Evolutionary conservation across 148 eudicot species (phyloP), one percentile per base, ranked within the genome.

Genomic region (Nepenthes gracilis): DNA sequence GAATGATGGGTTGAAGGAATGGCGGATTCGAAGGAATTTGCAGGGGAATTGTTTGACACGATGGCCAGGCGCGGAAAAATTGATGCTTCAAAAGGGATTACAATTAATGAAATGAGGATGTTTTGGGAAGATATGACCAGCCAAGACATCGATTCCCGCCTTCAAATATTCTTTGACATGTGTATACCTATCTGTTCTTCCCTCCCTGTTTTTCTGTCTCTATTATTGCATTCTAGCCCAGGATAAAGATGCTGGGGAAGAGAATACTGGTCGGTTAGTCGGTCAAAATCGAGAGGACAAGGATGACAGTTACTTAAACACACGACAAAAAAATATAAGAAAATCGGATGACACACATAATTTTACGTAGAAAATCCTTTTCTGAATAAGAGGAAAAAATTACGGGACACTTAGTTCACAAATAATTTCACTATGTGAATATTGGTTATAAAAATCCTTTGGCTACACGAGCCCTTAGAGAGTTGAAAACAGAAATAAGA

Each of bases 81-180:
- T n/a, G 76, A 75, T 49, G 69, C 72, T 34, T 65, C 75, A 34
- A 69, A 93, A 59, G 99, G 97, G 72, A 84, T 93, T 51, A 75
- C 71, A 13, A 43, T 80, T 56, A 81, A 69, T 35, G 75, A 93
- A 64, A n/a, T 86, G 71, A 79, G 77, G 67, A 64, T 61, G 77
- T 93, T 93, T 59, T 93, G 99, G 99, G 89, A 84, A 69, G 95
- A 93, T 66, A 83, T 93, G 89, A 81, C 95, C 7, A 80, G 72
- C 48, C 77, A 75, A 52, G 91, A 85, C 67, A 72, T 83, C 12
- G 99, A 93, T 72, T 74, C 87, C 8, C 75, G 97, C 59, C 81
- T 93, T 58, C 89, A 81, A 59, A 89, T 93, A 32, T 93, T 93
- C 83, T 93, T 93, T 73, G 99, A 93, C 79, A 88, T 93, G 79